These are phyloP conservation scores for Pythium vanterpoolii DNA, from an alignment of 352 stramenopile genomes.

Conservation along the genomic window DNA sequence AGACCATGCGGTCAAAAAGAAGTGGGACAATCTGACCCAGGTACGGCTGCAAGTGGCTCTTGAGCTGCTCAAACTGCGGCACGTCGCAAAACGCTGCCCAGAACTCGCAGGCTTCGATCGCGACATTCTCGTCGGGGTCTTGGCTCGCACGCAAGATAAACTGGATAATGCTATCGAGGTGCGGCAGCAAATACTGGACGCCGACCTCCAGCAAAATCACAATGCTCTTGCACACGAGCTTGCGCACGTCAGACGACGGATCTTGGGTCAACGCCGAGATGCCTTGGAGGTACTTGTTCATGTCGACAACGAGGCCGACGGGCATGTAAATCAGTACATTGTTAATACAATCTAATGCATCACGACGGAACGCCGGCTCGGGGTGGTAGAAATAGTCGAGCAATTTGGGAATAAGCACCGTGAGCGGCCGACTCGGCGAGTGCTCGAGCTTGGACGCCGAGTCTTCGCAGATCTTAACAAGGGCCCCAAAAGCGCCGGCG, in stretches of 20 bases:
- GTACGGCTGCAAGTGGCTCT: conserved; percentile 80
- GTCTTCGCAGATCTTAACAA: conserved; percentile 90
- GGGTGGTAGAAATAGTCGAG: conserved; percentile 89
- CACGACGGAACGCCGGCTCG: conserved; percentile 66
- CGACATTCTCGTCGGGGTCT: conserved; percentile 82
- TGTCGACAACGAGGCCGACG: conserved; percentile 85
- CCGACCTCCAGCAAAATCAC: conserved; percentile 87
- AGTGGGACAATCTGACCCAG: conserved; percentile 90
- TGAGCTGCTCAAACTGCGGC: conserved; percentile 89
- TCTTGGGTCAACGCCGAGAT: conserved; percentile 88
- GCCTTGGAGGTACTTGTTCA: conserved; percentile 87
- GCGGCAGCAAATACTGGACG: conserved; percentile 87
- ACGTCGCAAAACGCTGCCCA: conserved; percentile 91
- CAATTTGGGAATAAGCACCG: conserved; percentile 85
- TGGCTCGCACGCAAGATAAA: conserved; percentile 89
- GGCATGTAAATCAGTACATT: conserved; percentile 89
- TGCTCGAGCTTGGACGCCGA: conserved; percentile 88
- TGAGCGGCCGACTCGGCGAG: conserved; percentile 82
- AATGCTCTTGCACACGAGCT: conserved; percentile 90
- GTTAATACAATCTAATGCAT: conserved; percentile 89
- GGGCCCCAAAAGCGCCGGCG: conserved; percentile 79
- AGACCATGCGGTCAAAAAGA: conserved; percentile 94
- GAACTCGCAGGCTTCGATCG: conserved; percentile 89
- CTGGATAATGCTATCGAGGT: conserved; percentile 89
- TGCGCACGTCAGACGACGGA: conserved; percentile 72